phyloP scores from a whole-genome alignment of 768 basidiomycete species.

The Amyloporia xantha region DNA sequence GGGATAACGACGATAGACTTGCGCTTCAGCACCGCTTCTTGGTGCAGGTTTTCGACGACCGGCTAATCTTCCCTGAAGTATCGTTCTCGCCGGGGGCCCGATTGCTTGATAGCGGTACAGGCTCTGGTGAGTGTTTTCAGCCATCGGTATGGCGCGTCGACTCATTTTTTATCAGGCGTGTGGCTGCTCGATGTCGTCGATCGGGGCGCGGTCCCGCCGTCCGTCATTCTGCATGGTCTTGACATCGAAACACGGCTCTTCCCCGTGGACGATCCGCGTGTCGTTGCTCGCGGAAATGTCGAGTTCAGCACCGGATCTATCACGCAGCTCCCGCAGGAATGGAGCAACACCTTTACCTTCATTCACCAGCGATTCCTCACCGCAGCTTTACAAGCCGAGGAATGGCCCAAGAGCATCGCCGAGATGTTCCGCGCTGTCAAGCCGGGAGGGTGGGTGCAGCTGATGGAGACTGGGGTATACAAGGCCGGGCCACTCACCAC shows the following conservation, averaged over 20 bases:
- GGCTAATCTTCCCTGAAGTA: conserved; percentile 1
- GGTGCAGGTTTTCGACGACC: conserved; percentile 1
- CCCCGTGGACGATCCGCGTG: background rate
- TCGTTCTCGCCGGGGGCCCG: background rate
- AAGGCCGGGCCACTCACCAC: conserved; percentile 13
- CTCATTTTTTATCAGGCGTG: conserved; percentile 8
- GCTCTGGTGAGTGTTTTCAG: conserved; percentile 9
- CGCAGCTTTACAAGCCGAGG: conserved; percentile 20
- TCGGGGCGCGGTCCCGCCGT: conserved; percentile 1
- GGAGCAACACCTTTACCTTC: conserved; percentile 26
- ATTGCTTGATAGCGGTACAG: conserved; percentile 7
- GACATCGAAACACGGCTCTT: conserved; percentile 14
- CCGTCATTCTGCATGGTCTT: conserved; percentile 8
- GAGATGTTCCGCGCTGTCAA: conserved; percentile 27
- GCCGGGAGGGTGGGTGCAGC: conserved; percentile 28
- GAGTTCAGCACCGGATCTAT: conserved; percentile 15
- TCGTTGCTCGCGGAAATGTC: conserved; percentile 8
- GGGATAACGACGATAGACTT: background rate
- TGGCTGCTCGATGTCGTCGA: conserved; percentile 14
- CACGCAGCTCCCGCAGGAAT: conserved; percentile 23
- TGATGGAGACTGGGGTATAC: conserved; percentile 19
- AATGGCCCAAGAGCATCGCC: conserved; percentile 22
- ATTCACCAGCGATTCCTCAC: conserved; percentile 29
- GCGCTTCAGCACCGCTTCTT: conserved; percentile 6
- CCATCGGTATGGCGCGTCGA: too few species aligned